Evolutionary conservation across 441 rosid species (phyloP).

Genomic region (Arabidopsis hybrid): DNA sequence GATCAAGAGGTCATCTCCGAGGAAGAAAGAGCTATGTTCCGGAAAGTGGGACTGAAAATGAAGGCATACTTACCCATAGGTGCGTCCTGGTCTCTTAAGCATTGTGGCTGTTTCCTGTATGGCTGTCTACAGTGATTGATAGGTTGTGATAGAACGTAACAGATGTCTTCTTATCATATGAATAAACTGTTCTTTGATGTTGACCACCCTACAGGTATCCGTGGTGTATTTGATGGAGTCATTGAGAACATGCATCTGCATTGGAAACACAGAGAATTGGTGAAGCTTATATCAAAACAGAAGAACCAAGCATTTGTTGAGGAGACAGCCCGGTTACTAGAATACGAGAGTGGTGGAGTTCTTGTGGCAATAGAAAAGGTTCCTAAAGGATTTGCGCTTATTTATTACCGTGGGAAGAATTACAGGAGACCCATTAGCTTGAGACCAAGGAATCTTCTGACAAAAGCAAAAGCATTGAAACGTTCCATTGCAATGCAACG

Average conservation of each 20-base stretch:
- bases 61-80: conserved; percentile 92
- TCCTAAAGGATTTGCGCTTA: conserved; percentile 88
- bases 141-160: conserved; percentile 14
- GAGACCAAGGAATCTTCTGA: conserved; percentile 93
- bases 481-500: conserved; percentile 96
- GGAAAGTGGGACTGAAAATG: conserved; percentile 94
- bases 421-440: conserved; percentile 83
- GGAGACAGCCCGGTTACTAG: conserved; percentile 87
- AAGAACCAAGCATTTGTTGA: conserved; percentile 89
- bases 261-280: conserved; percentile 97
- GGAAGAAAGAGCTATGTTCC: conserved; percentile 89
- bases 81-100: conserved; percentile 45
- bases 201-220: conserved; percentile 66
- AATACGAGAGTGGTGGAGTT: conserved; percentile 95
- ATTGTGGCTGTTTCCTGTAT: conserved; percentile 30
- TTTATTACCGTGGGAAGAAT: conserved; percentile 95
- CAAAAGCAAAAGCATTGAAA: conserved; percentile 94
- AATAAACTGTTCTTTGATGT: conserved; percentile 13
- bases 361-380: conserved; percentile 90
- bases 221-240: conserved; percentile 97
- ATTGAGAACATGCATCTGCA: conserved; percentile 99
- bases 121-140: conserved; percentile 1
- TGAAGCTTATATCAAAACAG: conserved; percentile 91
- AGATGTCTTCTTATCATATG: conserved; percentile 15
- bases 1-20: conserved; percentile 97